Conservation (phyloP, 306 rosid species). For the Prunus padus region DNA sequence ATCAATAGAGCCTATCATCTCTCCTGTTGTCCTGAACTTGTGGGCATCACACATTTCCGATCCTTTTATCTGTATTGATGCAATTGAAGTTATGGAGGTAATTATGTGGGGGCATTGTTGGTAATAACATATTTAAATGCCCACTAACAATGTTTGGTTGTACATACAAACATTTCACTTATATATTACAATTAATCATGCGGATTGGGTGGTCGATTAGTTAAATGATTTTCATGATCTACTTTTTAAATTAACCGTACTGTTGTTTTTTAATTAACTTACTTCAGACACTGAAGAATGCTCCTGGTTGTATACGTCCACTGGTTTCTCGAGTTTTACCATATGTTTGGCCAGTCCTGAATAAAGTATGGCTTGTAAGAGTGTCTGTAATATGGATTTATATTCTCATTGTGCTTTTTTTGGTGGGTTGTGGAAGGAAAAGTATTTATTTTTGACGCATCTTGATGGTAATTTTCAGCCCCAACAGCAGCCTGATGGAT, state of each 20-base stretch:
- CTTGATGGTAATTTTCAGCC: slow-evolving; percentile 53
- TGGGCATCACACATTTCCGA: slow-evolving; percentile 90
- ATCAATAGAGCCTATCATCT: slow-evolving; percentile 61
- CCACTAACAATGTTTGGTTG: background rate
- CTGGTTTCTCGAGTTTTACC: slow-evolving; percentile 79
- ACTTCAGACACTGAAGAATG: slow-evolving; percentile 68
- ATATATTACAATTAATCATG: background rate
- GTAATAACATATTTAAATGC: slow-evolving; percentile 9
- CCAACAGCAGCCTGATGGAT: slow-evolving; percentile 80
- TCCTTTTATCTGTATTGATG: slow-evolving; percentile 91
- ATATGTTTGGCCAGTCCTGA: slow-evolving; percentile 66
- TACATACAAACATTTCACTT: background rate
- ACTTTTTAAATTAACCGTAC: slow-evolving; percentile 18
- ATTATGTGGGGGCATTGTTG: slow-evolving; percentile 24
- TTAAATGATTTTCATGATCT: background rate
- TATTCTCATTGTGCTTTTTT: slow-evolving; percentile 14
- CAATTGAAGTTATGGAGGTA: slow-evolving; percentile 96
- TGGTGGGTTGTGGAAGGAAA: background rate
- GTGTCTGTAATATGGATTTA: slow-evolving; percentile 6
- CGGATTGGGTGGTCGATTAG: background rate
- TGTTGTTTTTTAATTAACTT: slow-evolving; percentile 19
- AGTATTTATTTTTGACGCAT: slow-evolving; percentile 31
- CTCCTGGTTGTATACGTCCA: slow-evolving; percentile 80
- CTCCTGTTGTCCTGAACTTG: slow-evolving; percentile 78
- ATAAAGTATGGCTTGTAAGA: slow-evolving; percentile 48